Evolutionary conservation across 805 yeast genomes (phyloP), one percentile per base, ranked within the genome.

Genomic region (Starmerella cellae): DNA sequence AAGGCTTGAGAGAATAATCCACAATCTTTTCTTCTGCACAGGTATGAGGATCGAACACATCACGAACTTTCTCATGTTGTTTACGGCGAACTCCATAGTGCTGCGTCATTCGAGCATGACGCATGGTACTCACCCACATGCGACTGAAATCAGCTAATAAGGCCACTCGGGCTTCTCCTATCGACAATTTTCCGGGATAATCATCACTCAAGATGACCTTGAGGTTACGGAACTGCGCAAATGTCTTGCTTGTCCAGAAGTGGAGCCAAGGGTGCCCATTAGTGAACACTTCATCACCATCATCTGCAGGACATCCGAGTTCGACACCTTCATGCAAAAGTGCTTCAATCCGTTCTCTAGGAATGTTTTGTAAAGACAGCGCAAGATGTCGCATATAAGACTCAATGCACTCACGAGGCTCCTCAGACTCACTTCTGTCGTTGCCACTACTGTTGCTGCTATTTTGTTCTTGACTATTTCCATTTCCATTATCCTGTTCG

Each of bases 71-170:
- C 57, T 54, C 55, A 4, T 49, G 66, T 58, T 46, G 68, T 60
- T 28, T 54, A 47, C 48, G 64, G 67, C 59, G 67, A 70, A 35
- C 69, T n/a, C 55, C 52, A 13, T 48, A 37, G 17, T 45, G 45
- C 42, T 59, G 58, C 18, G 43, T 46, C 20, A 40, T 27, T 9
- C 48, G 49, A 3, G 63, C 65, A 14, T 44, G 66, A 27, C 66
- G 65, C 5, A 82, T 74, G 39, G 82, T 67, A 20, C 70, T 61
- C 19, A 82, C 70, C 97, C 97, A 87, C 0, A 82, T 74, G 17
- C 61, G 60, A 0, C 82, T 70, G 20, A 76, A 66, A 41, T 69
- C 64, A 41, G 68, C 65, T 31, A 68, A 59, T 19, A 81, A 54
- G 19, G 58, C 53, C 20, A 61, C 46, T 3, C 61, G 54, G 5